phyloP scores from a whole-genome alignment of 2,329 filamentous ascomycete species.

The Alternaria novae-zelandiae region DNA sequence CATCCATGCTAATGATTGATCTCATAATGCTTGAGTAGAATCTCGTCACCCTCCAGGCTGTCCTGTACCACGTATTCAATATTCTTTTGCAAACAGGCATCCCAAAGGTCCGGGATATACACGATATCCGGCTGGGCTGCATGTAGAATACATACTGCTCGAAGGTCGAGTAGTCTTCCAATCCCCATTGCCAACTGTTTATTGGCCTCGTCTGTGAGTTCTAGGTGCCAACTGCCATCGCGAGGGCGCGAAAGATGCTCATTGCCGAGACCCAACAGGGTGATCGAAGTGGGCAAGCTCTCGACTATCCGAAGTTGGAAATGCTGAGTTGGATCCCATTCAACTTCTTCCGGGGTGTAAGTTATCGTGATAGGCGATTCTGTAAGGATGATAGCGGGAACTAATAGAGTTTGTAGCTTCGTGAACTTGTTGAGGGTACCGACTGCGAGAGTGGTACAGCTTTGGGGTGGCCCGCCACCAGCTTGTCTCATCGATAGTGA shows the following conservation, averaged over 20 bases:
- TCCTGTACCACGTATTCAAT: neutral
- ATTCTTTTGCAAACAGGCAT: neutral
- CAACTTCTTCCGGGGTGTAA: neutral
- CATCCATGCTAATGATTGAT: neutral
- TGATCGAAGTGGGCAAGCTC: neutral
- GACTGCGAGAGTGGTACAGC: neutral
- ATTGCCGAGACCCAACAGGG: neutral
- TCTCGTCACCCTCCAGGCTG: neutral
- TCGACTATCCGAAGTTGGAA: neutral
- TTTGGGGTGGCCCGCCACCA: too few species aligned
- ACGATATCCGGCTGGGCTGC: too few species aligned
- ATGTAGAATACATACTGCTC: neutral
- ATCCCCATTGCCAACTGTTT: neutral
- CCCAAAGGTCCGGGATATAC: neutral
- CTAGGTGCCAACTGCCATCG: neutral
- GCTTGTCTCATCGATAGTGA: neutral
- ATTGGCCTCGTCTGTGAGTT: neutral
- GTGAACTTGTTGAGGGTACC: neutral
- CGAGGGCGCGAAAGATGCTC: neutral
- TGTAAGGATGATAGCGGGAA: neutral
- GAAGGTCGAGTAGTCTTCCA: neutral
- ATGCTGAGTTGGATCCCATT: neutral
- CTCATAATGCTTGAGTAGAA: neutral
- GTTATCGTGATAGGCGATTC: neutral
- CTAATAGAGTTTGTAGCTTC: neutral